Evolutionary conservation across 2,329 filamentous ascomycete species (phyloP), one percentile per base, ranked within the genome.

Genomic region (Mycocentrospora acerina): DNA sequence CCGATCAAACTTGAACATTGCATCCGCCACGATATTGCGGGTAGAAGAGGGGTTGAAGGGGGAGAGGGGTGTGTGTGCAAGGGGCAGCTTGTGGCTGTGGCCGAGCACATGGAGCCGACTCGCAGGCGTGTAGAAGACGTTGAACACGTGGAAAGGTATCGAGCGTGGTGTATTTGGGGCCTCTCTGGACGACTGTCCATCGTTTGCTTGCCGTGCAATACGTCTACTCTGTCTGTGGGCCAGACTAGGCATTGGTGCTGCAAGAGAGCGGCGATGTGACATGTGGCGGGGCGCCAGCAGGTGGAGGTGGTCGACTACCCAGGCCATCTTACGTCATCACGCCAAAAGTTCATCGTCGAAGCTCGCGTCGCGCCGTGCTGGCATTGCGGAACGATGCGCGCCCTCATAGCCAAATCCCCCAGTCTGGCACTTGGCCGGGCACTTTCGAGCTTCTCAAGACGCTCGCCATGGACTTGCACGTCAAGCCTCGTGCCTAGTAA

Each of bases 341-440:
- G 39, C 43, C 38, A 43, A 37, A 50, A 51, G 41, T 45, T 42
- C 44, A 33, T 28, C 25, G 37, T 35, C 33, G 45, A 44, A 45
- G 44, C 39, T 41, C 15, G 16, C 19, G 26, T 43, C 37, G 39
- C 39, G 27, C 27, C 30, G 40, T 41, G 42, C 48, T 32, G 47
- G 40, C 34, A 47, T 39, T 42, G 43, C 41, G 41, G 39, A 53
- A 63, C 44, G 16, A 67, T 68, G 64, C 57, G 53, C 43, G 37
- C 57, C 37, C 54, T 48, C 41, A 32, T 60, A 35, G 38, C 46
- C 37, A 52, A 47, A 22, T 42, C 48, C 15, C 46, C 53, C 17
- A 30, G 37, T 33, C 49, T 54, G 35, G 33, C 49, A 17, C 37
- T 51, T 15, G 54, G 57, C 32, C 42, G 52, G 17, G 36, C 44